phyloP scores from a whole-genome alignment of 768 basidiomycete genomes.

The Rhodotorula kratochvilovae region DNA sequence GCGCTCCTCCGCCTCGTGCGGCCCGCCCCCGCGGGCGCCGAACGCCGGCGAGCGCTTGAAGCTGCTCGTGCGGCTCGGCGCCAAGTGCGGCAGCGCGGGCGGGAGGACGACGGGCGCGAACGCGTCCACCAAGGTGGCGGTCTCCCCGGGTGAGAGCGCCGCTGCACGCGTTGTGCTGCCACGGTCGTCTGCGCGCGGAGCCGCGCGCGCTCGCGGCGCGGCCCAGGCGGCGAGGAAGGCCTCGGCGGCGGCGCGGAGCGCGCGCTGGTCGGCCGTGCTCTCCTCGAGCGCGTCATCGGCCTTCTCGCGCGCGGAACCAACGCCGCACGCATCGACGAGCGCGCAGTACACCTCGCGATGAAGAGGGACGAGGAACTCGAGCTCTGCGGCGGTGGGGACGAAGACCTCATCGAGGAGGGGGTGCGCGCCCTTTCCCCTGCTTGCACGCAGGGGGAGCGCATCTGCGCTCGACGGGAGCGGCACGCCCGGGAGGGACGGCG shows the following conservation, averaged over 20 bases:
- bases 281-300: neutral
- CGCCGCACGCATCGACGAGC: neutral
- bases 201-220: neutral
- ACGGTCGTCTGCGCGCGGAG: too few species aligned
- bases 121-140: neutral
- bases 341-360: neutral
- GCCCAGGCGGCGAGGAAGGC: neutral
- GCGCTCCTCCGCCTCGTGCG: neutral
- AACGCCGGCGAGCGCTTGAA: neutral
- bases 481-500: neutral
- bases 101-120: neutral
- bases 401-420: neutral
- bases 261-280: neutral
- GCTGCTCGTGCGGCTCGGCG: too few species aligned
- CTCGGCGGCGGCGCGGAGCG: neutral
- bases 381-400: neutral
- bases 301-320: neutral
- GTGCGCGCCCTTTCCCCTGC: too few species aligned
- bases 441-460: too few species aligned
- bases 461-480: neutral
- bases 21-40: neutral
- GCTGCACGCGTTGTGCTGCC: neutral
- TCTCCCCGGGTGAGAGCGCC: neutral
- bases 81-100: neutral
- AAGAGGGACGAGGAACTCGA: neutral